Evolutionary conservation across 2,329 filamentous ascomycete genomes (phyloP), one percentile per base, ranked within the genome.

Genomic region (Saccharata proteae): DNA sequence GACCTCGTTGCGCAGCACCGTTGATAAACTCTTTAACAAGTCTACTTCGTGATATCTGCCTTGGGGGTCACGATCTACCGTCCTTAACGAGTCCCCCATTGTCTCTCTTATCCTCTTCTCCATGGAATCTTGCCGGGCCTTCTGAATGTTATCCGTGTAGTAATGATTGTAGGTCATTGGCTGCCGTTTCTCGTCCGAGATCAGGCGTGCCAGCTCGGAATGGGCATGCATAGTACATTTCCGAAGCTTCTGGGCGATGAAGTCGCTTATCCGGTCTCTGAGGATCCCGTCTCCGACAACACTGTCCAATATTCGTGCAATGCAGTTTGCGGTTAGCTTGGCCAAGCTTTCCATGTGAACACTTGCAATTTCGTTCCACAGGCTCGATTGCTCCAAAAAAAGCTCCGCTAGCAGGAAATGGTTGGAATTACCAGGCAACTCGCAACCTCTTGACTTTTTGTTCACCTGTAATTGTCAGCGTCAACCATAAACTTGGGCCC

Each of bases 161-260:
- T 38, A 38, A 16, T 38, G 33, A 15, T 38, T 38, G 25, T 38
- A 38, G 1, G 36, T 38, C 3, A 35, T 35, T 3, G 36, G 36
- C 10, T 26, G 16, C 4, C 28, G 15, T 6, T 10, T 15, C 18
- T 38, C 20, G 23, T 37, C 31, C 8, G 3, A n/a, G 7, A 37
- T 6, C 11, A 34, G 21, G 6, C 18, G 26, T 11, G 10, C 12
- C 16, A 34, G 13, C 17, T 37, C 35, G 10, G 26, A 3, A 3
- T n/a, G 23, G 2, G 30, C 30, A 8, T 19, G n/a, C 16, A 15
- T 22, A 6, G 14, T 25, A 15, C 12, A 32, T 7, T 30, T 30
- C 6, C 18, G n/a, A 26, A 37, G 19, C 14, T 37, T 34, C 4
- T 37, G 30, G 2, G 27, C 16, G 4, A 37, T 20, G 6, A 34